Conservation (phyloP, 2,329 filamentous ascomycete genomes). For the Neurospora sp. region DNA sequence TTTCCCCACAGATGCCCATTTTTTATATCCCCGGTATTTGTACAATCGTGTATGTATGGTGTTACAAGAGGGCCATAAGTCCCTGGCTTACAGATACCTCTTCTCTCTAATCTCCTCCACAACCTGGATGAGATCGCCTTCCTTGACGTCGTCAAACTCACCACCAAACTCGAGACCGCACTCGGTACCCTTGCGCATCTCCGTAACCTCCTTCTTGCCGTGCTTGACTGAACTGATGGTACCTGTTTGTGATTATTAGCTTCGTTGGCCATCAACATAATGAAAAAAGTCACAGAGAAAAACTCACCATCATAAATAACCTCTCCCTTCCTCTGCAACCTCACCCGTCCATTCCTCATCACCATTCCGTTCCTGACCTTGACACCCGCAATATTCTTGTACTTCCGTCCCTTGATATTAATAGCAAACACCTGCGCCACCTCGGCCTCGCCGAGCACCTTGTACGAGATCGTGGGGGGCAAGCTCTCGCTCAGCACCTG, state of each 20-base stretch:
- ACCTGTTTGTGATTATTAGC: constrained; percentile 40
- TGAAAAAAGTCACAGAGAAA: constrained; percentile 1
- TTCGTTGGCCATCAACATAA: background rate
- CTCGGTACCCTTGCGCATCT: constrained; percentile 88
- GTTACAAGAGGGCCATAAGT: background rate
- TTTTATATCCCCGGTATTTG: background rate
- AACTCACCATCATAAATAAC: constrained; percentile 73
- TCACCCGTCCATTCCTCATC: constrained; percentile 51
- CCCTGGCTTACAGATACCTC: constrained; percentile 38
- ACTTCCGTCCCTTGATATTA: constrained; percentile 61
- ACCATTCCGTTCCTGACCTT: constrained; percentile 76
- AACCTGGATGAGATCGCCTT: constrained; percentile 79
- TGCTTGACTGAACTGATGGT: constrained; percentile 75
- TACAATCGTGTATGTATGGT: background rate
- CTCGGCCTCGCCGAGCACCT: constrained; percentile 81
- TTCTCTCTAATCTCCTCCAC: constrained; percentile 74
- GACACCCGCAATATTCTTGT: constrained; percentile 74
- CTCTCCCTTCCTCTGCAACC: constrained; percentile 61
- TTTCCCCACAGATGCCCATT: background rate
- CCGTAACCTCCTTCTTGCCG: constrained; percentile 79
- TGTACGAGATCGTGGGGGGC: constrained; percentile 53
- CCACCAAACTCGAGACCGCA: constrained; percentile 79
- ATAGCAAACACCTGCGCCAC: constrained; percentile 77
- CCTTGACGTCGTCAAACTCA: constrained; percentile 62
- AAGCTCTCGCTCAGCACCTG: constrained; percentile 60